These are phyloP conservation scores for Parietaria judaica DNA, from an alignment of 306 rosid species.

Conservation along the genomic window DNA sequence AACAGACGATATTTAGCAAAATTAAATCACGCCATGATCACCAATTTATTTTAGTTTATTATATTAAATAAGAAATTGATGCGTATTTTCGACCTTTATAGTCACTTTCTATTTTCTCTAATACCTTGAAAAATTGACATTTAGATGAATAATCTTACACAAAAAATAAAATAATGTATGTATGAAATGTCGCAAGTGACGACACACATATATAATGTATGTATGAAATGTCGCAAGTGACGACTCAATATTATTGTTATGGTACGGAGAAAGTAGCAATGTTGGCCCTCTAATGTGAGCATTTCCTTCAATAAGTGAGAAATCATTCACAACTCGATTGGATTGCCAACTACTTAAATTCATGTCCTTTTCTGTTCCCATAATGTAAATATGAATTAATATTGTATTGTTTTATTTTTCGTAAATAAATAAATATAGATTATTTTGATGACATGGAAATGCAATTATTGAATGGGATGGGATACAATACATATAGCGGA, in stretches of 20 bases:
- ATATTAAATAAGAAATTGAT: background rate
- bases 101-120: no score
- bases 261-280: background rate
- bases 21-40: no score
- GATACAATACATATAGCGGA: no score
- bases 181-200: background rate
- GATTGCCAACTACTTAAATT: no score
- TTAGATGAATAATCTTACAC: background rate
- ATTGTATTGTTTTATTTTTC: no score
- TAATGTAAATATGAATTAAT: no score
- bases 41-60: no score
- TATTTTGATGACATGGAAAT: background rate
- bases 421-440: no score
- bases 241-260: background rate
- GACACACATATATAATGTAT: background rate
- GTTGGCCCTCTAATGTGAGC: background rate
- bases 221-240: background rate
- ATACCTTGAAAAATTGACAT: no score
- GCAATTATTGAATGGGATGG: slow-evolving; percentile 2
- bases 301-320: no score
- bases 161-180: background rate
- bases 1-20: no score
- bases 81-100: background rate
- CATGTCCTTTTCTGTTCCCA: no score
- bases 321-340: background rate